A percentile compares a stretch with the other conserved stretches of the same genome.
Conservation (phyloP, 345 rosid genomes). For the Lepidium didymum region DNA sequence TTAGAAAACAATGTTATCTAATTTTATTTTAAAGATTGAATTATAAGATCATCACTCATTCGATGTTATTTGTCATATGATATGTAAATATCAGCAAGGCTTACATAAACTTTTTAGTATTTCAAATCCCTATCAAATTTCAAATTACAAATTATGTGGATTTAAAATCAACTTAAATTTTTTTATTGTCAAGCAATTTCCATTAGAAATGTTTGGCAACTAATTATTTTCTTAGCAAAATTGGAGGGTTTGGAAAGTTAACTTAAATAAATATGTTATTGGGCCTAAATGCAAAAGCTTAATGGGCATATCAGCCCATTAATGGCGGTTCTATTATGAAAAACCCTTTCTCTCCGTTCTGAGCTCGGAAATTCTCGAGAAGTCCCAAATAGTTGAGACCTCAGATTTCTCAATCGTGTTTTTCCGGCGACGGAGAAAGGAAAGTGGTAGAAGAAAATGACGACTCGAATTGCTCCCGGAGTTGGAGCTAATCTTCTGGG, state of each 20-base stretch:
- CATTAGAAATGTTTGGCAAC: background rate
- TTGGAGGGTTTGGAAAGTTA: background rate
- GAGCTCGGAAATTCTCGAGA: background rate
- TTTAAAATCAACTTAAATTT: no score
- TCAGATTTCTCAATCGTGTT: slow-evolving; percentile 4
- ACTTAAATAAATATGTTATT: background rate
- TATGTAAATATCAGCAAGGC: no score
- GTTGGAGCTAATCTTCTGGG: slow-evolving; percentile 97
- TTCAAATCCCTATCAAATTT: no score
- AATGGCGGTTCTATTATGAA: background rate
- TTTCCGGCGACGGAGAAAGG: slow-evolving; percentile 15
- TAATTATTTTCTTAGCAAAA: background rate
- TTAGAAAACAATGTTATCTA: no score
- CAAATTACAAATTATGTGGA: no score
- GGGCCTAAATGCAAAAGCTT: background rate
- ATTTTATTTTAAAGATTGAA: no score
- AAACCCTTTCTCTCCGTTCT: background rate
- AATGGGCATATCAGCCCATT: background rate
- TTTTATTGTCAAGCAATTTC: background rate
- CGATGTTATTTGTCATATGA: no score
- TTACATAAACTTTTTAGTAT: no score
- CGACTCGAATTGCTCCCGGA: slow-evolving; percentile 93
- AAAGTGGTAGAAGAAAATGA: slow-evolving; percentile 37
- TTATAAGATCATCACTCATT: no score
- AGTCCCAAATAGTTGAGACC: background rate